Conservation (phyloP, 768 basidiomycete species). For the Calvatia gigantea region DNA sequence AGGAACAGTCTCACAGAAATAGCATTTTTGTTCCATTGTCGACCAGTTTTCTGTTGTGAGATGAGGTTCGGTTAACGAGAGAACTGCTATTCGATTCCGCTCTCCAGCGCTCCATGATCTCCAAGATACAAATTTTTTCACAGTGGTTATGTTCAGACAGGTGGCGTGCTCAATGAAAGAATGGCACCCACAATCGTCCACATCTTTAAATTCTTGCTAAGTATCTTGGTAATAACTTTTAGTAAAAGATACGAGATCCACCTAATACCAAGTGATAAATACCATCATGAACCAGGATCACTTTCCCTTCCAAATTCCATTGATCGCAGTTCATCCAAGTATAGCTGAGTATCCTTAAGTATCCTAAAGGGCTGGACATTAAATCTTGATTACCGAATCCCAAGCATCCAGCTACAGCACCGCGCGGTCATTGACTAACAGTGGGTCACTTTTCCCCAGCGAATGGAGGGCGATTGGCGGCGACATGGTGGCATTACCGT, state of each 20-base stretch:
- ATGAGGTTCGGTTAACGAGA: no score
- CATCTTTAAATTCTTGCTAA: not conserved
- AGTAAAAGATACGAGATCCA: no score
- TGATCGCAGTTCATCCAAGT: no score
- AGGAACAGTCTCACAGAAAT: not conserved
- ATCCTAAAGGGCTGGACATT: not conserved
- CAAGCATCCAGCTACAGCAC: not conserved
- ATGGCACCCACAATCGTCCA: not conserved
- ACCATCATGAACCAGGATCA: no score
- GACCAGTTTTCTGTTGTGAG: no score
- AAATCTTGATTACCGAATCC: not conserved
- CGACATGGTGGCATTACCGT: not conserved
- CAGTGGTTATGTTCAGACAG: no score
- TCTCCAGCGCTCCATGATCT: no score
- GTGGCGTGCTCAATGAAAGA: not conserved
- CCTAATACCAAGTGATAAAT: no score
- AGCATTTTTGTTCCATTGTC: not conserved
- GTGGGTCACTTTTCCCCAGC: not conserved
- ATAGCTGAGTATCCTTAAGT: no score
- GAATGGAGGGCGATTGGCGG: not conserved
- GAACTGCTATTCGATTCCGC: no score
- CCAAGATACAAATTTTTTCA: no score
- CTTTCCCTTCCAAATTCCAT: no score
- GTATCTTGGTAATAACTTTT: not conserved
- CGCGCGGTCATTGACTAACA: not conserved